Evolutionary conservation across 2,329 filamentous ascomycete species (phyloP), one percentile per base, ranked within the genome.

Genomic region (Neurospora crassa): DNA sequence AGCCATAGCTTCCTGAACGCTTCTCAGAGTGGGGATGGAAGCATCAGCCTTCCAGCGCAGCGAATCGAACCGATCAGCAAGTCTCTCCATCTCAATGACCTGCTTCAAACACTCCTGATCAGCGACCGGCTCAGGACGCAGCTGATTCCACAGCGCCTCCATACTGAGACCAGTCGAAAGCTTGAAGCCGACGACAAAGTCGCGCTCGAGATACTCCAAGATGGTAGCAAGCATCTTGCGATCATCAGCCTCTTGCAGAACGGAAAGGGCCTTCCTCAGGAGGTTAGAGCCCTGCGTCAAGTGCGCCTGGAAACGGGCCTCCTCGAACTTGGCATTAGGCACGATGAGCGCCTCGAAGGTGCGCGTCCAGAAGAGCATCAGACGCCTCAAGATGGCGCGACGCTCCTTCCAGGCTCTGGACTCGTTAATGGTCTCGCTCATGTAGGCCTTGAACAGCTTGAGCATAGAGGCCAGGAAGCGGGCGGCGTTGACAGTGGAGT

Each of bases 91-190:
- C 45, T 85, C 82, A 14, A 82, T 73, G 7, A 86, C 81, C 43
- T 83, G 84, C 40, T 83, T 79, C 59, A 89, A 79, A 0, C 83
- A 81, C 4, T 78, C 76, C 34, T 81, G 78, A 20, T 84, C 83
- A 1, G 84, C 80, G 29, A 90, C 83, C 5, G 88, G 85, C 12
- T 82, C 79, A 0, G 94, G 92, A 70, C 91, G 88, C 77, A 96
- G 87, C 1, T 83, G 77, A 59, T 88, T 87, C 95, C 94, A 97
- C 5, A 97, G 84, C 10, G 83, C 79, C 77, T 96, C 92, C 92
- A 96, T 96, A 74, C 89, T 90, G 14, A 94, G 82, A 0, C 93
- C 94, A 2, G 91, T 94, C 0, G 84, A 89, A 16, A 96, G 82
- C 70, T 89, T 89, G 82, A 94, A 94, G 1, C 88, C 89, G 18